Evolutionary conservation across 75 land plant species (phyloP).

Genomic region (Cunninghamia lanceolata): DNA sequence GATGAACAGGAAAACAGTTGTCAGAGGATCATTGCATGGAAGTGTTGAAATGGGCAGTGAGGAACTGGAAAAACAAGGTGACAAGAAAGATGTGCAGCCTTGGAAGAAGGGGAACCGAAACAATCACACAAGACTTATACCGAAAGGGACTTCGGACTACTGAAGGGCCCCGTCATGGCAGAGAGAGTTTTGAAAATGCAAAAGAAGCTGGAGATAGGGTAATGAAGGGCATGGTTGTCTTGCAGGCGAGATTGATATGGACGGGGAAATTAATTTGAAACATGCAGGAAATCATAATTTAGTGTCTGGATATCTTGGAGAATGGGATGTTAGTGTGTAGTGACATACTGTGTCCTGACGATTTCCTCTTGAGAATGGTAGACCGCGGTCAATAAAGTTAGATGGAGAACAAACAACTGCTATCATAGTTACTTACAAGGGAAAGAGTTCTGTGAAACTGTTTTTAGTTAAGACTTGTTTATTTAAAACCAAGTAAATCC

Average conservation of each 20-base stretch:
- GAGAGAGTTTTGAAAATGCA: not conserved
- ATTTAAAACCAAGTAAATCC: conserved; percentile 39
- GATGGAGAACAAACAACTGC: conserved; percentile 27
- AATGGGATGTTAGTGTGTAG: conserved; percentile 39
- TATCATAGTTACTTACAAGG: conserved; percentile 46
- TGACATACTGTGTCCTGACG: too few relatives aligned
- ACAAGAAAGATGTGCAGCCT: not conserved
- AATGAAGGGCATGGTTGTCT: not conserved
- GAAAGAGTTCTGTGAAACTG: conserved; percentile 34
- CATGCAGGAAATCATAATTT: not conserved
- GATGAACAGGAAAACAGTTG: not conserved
- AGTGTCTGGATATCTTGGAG: conserved; percentile 23
- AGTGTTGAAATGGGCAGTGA: not conserved
- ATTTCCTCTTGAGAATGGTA: conserved; percentile 39
- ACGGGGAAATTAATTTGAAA: not conserved
- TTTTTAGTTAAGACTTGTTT: conserved; percentile 36
- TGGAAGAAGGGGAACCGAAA: not conserved
- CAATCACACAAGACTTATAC: not conserved
- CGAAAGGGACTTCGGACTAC: not conserved
- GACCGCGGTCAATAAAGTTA: conserved; percentile 34
- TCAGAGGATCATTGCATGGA: not conserved
- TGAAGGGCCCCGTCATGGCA: not conserved
- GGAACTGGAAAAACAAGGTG: not conserved
- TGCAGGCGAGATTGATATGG: not conserved
- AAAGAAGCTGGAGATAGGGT: not conserved